A percentile compares a stretch with the other conserved stretches of the same genome.
phyloP scores from a whole-genome alignment of 225 moss, liverwort and hornwort genomes.

The Physcomitrium patens region DNA sequence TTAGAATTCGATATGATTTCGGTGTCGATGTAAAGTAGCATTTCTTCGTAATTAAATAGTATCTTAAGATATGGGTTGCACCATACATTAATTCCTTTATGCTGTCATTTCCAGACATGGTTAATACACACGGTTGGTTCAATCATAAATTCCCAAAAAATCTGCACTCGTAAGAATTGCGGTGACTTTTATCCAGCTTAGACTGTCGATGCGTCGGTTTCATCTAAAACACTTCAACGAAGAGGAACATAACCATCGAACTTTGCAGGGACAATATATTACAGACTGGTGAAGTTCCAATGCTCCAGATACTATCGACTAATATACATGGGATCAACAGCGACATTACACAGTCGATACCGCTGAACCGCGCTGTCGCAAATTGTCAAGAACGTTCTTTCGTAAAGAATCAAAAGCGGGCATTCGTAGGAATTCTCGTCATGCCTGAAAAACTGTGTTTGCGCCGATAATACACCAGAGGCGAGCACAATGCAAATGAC shows the following conservation, averaged over 20 bases:
- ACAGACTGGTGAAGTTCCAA: constrained; percentile 32
- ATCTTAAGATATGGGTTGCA: too few relatives aligned
- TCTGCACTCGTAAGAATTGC: too few relatives aligned
- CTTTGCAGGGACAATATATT: constrained; percentile 25
- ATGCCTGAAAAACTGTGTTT: constrained; percentile 60
- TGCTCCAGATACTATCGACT: constrained; percentile 31
- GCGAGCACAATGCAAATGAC: constrained; percentile 59
- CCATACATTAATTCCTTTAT: too few relatives aligned
- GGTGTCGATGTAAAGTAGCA: too few relatives aligned
- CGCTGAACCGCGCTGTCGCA: constrained; percentile 15
- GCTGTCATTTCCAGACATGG: too few relatives aligned
- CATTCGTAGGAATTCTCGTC: constrained; percentile 49
- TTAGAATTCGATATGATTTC: too few relatives aligned
- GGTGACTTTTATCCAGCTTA: too few relatives aligned
- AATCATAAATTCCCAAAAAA: too few relatives aligned
- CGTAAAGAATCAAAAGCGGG: constrained; percentile 42
- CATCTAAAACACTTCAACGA: too few relatives aligned
- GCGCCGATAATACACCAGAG: constrained; percentile 59
- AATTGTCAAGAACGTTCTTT: background rate
- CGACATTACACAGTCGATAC: constrained; percentile 6
- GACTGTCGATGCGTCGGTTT: too few relatives aligned
- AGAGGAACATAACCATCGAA: background rate
- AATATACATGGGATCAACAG: constrained; percentile 23
- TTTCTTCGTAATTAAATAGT: too few relatives aligned
- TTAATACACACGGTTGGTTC: too few relatives aligned